Conservation (phyloP, 2,329 filamentous ascomycete genomes). For the Phaeosphaeriaceae sp. region DNA sequence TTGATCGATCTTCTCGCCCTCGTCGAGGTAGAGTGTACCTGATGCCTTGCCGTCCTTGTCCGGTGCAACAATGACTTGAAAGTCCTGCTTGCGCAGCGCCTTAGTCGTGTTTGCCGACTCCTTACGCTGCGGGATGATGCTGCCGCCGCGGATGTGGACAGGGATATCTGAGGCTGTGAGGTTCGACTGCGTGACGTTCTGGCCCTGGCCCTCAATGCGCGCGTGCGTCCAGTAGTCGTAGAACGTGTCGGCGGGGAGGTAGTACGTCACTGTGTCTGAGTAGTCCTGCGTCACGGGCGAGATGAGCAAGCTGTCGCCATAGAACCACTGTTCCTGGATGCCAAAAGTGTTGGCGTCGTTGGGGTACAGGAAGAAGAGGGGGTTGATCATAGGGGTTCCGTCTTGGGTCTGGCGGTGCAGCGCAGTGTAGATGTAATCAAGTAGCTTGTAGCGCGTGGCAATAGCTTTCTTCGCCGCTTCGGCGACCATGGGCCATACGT, state of each 20-base stretch:
- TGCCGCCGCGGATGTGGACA: slow-evolving; percentile 71
- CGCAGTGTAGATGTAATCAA: slow-evolving; percentile 81
- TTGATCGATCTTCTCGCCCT: slow-evolving; percentile 73
- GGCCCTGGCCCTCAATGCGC: slow-evolving; percentile 55
- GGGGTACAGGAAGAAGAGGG: slow-evolving; percentile 76
- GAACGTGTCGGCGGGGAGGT: slow-evolving; percentile 65
- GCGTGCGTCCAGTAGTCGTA: slow-evolving; percentile 66
- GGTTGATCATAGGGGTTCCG: slow-evolving; percentile 71
- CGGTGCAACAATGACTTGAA: slow-evolving; percentile 74
- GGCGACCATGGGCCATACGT: slow-evolving; percentile 70
- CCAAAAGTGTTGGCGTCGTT: slow-evolving; percentile 59
- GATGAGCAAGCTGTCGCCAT: slow-evolving; percentile 63
- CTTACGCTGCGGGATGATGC: slow-evolving; percentile 67
- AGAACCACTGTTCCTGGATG: slow-evolving; percentile 66
- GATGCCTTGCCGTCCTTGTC: slow-evolving; percentile 66
- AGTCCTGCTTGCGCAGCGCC: slow-evolving; percentile 69
- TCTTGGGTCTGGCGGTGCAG: slow-evolving; percentile 65
- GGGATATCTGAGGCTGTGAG: slow-evolving; percentile 64
- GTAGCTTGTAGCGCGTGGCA: slow-evolving; percentile 74
- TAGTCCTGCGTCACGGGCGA: slow-evolving; percentile 63
- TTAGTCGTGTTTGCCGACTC: slow-evolving; percentile 66
- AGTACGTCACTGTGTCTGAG: slow-evolving; percentile 60
- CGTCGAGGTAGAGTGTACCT: slow-evolving; percentile 78
- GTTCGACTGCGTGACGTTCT: slow-evolving; percentile 52
- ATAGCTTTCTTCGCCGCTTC: slow-evolving; percentile 72